Base-by-base conservation (phyloP, 805 yeast genomes). In the Teunomyces stri region DNA sequence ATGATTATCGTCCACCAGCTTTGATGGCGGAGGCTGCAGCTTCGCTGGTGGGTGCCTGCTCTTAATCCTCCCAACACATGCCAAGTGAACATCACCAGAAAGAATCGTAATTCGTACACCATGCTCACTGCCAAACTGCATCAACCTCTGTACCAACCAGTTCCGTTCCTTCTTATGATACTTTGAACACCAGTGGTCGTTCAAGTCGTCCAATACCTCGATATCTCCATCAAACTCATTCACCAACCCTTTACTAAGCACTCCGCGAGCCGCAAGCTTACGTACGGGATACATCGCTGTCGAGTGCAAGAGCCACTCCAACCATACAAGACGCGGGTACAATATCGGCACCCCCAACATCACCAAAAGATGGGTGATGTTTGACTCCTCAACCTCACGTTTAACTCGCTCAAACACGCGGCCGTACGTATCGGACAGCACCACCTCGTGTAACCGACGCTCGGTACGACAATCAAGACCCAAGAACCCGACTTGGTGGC, bases 381-480 rank as follows among this genome's bases (percentile, higher is more conserved):
- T 79, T 5, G 77, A 77, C 3, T 80, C 73, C 5, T 62, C 59
- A 2, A 60, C 50, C 62, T 89, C 97, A 6, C 65, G 49, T 28
- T 68, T 58, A 30, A 90, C 49, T 21, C 96, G 75, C 12, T 72
- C 52, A 59, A 91, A 92, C 1, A 87, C 72, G 4, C 61, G 48
- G 3, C 75, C 64, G 63, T 92, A 94, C 0, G 92, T 77, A 3
- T 67, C 69, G 1, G 66, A 64, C 2, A 76, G 59, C 7, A 88
- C 70, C 38, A 92, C 72, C 57, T 79, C 77, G 20, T 76, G 72
- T 52, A 81, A 69, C 40, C 80, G 82, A 50, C 99, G 79, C 65
- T 92, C 99, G 1, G 96, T 89, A 61, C 99, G 81, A 62, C 98
- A 92, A 66, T 92, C 99, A 10, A 94, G 68, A 0, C 96, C 98